Percentiles rank a stretch among this genome's conserved stretches.
Conservation (phyloP, 768 basidiomycete genomes). For the Filobasidium wieringae region DNA sequence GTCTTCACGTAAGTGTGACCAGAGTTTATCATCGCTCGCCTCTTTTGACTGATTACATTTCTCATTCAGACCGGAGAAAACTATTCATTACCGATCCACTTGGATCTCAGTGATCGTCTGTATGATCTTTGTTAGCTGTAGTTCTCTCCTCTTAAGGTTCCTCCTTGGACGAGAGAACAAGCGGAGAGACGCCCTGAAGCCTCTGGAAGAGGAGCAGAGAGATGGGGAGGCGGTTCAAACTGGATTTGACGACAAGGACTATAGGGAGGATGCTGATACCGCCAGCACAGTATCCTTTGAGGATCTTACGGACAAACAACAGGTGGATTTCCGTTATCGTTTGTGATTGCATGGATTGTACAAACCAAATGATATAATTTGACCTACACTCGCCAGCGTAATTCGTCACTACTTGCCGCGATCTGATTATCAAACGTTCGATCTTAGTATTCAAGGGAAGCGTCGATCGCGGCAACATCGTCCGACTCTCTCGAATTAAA, state of each 20-base stretch:
- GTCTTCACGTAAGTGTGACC: neutral
- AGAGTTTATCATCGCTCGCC: neutral
- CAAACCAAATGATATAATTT: too few relatives aligned
- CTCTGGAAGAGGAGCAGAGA: neutral
- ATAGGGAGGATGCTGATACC: neutral
- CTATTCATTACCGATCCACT: slow-evolving; percentile 37
- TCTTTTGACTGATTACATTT: neutral
- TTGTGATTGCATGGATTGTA: too few relatives aligned
- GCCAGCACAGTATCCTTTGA: slow-evolving; percentile 12
- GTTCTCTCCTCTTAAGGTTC: slow-evolving; percentile 19
- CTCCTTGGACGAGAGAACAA: slow-evolving; percentile 27
- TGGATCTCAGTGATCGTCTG: slow-evolving; percentile 37
- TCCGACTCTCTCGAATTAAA: too few relatives aligned
- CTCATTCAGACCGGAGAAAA: slow-evolving; percentile 14
- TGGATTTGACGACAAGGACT: neutral
- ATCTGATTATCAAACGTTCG: too few relatives aligned
- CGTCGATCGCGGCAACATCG: too few relatives aligned
- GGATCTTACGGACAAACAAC: slow-evolving; percentile 31
- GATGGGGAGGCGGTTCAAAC: neutral
- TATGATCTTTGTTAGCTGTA: slow-evolving; percentile 21
- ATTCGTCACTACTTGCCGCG: too few relatives aligned
- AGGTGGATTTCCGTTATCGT: slow-evolving; percentile 25
- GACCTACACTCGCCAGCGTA: too few relatives aligned
- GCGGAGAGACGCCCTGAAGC: slow-evolving; percentile 10
- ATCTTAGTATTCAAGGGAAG: too few relatives aligned